These are phyloP conservation scores for Blastocladiella emersonii DNA, from an alignment of 371 early-diverging fungal genomes.

Conservation along the genomic window DNA sequence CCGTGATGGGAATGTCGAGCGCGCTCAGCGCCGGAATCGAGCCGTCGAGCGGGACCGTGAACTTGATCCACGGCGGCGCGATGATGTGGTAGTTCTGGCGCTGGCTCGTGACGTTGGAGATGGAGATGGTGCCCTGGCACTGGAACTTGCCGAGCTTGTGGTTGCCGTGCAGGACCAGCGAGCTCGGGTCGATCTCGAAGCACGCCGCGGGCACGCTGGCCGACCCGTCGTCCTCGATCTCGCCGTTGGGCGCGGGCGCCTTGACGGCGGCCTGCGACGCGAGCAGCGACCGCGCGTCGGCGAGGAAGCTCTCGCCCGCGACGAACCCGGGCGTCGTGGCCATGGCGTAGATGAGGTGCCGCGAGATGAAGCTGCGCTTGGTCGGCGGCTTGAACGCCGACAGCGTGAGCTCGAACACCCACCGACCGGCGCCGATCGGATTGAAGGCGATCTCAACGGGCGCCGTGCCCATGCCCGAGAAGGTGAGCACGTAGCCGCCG, in stretches of 20 bases:
- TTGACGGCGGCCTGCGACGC: neutral
- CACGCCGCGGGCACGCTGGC: neutral
- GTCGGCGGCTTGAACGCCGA: neutral
- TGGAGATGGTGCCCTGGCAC: conserved; percentile 3
- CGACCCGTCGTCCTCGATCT: neutral
- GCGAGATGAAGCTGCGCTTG: neutral
- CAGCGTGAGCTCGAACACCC: neutral
- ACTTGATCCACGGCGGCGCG: neutral
- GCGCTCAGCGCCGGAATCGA: neutral
- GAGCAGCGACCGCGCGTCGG: neutral
- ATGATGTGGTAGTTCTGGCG: conserved; percentile 2
- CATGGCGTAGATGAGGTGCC: conserved; percentile 1
- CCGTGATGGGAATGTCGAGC: neutral
- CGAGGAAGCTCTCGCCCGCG: neutral
- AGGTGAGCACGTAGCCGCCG: neutral
- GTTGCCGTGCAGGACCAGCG: neutral
- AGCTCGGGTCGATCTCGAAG: neutral
- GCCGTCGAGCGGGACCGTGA: neutral
- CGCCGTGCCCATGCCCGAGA: conserved; percentile 2
- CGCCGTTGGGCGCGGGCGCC: neutral
- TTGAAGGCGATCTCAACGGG: neutral
- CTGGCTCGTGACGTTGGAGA: neutral
- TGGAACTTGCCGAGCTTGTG: neutral
- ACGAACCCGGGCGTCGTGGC: neutral
- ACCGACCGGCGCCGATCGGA: neutral